phyloP scores from a whole-genome alignment of 768 basidiomycete genomes.

The Boletus reticuloceps region DNA sequence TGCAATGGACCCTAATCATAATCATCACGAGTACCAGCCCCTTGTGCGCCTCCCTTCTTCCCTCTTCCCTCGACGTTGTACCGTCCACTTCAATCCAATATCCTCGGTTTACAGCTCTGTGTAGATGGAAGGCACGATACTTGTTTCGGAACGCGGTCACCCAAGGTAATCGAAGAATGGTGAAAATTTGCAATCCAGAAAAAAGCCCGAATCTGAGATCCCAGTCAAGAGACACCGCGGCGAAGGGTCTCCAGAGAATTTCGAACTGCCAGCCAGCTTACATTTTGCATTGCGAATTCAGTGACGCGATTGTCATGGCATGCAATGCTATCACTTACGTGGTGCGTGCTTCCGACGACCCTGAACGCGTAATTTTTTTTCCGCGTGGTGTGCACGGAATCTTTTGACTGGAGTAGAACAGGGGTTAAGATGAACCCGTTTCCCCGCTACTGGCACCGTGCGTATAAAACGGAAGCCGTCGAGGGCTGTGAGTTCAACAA shows the following conservation, averaged over 20 bases:
- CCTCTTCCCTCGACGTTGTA: constrained; percentile 15
- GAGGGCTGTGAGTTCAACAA: neutral
- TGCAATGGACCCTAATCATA: constrained; percentile 19
- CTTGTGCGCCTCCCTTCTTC: constrained; percentile 2
- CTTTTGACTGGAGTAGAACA: constrained; percentile 8
- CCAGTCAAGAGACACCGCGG: constrained; percentile 27
- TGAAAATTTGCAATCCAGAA: constrained; percentile 17
- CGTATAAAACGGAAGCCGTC: constrained; percentile 17
- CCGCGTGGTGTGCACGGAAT: constrained; percentile 4
- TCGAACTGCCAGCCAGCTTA: constrained; percentile 4
- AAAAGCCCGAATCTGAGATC: constrained; percentile 12
- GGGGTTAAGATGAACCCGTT: constrained; percentile 8
- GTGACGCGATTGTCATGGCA: constrained; percentile 16
- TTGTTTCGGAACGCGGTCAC: constrained; percentile 11
- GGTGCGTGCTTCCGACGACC: constrained; percentile 12
- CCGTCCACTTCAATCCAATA: constrained; percentile 13
- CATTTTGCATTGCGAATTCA: constrained; percentile 12
- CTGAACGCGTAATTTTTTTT: constrained; percentile 10
- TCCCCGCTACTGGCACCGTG: neutral
- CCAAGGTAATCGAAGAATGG: constrained; percentile 18
- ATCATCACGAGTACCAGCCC: constrained; percentile 12
- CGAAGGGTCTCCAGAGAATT: constrained; percentile 15
- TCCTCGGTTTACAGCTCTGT: constrained; percentile 1
- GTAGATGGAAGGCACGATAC: constrained; percentile 10
- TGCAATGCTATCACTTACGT: constrained; percentile 26